A percentile compares a stretch with the other conserved stretches of the same genome.
Evolutionary conservation across 2,329 filamentous ascomycete species (phyloP).

Genomic region (Aspergillus sp.): DNA sequence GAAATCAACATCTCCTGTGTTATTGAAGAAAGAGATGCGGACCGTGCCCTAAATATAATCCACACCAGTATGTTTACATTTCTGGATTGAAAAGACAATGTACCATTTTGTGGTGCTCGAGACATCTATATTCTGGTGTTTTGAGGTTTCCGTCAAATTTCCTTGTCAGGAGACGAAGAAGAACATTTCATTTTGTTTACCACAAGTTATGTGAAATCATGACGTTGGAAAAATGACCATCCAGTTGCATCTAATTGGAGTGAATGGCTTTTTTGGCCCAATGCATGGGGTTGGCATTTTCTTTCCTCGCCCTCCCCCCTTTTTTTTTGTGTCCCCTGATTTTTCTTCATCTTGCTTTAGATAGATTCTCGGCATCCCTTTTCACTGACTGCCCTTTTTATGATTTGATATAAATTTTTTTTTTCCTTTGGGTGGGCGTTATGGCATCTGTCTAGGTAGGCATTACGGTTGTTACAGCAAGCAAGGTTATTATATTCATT

Average conservation of each 20-base stretch:
- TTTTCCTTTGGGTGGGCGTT: no score
- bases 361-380: no score
- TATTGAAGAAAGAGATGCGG: slow-evolving; percentile 85
- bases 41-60: slow-evolving; percentile 89
- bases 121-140: not conserved
- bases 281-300: slow-evolving; percentile 19
- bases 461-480: no score
- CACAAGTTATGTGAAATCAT: not conserved
- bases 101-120: no score
- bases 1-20: slow-evolving; percentile 99
- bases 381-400: no score
- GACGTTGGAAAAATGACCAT: slow-evolving; percentile 4
- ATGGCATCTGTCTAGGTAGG: no score
- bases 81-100: slow-evolving; percentile 56
- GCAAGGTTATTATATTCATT: no score
- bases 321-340: not conserved
- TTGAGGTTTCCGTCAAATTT: not conserved
- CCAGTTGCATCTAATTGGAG: slow-evolving; percentile 4
- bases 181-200: not conserved
- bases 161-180: not conserved
- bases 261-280: slow-evolving; percentile 1
- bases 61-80: slow-evolving; percentile 98
- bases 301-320: not conserved
- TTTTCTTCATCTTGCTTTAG: no score
- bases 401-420: no score